Evolutionary conservation across 2,329 filamentous ascomycete genomes (phyloP), one percentile per base, ranked within the genome.

Genomic region (Fusarium pilosicola): DNA sequence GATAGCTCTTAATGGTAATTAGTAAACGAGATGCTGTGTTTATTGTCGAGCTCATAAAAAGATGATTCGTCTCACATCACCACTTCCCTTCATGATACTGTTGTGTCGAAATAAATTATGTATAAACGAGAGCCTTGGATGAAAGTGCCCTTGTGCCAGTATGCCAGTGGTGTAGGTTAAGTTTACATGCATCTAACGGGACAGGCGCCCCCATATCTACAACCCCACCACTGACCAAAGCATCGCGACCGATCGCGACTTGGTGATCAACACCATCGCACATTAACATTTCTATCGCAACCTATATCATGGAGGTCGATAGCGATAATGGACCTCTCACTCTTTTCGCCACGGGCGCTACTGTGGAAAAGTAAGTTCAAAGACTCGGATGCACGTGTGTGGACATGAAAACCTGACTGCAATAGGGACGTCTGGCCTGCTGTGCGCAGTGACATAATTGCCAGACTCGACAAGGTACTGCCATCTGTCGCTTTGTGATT

Each of bases 371-470:
- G 90, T 91, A 83, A 81, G 88, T 34, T 30, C 34, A 46, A 64
- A 73, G 45, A 36, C 34, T 30, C 56, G 24, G 44, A 45, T 28
- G n/a, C 13, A 36, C 30, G 72, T 57, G 69, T 65, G 54, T 63
- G 61, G 74, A 41, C 55, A 57, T 56, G 56, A 41, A 51, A 66
- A 55, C 68, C 79, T 79, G 65, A 78, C 73, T 65, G 54, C 67
- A 77, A 71, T 81, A 95, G 93, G 78, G 86, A 88, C 65, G 87
- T 88, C 80, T 96, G 93, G 93, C 91, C 91, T 39, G 83, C 83
- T 65, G 86, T 94, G 76, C 86, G 94, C 55, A 87, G 88, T 76
- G 88, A 88, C 38, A 85, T 96, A 42, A 84, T 95, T 59, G 84
- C 89, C 68, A 89, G 91, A 77, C 86, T 96, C 56, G 92, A 96